Conservation (phyloP, 2,329 filamentous ascomycete species). For the Penicillium sp. region DNA sequence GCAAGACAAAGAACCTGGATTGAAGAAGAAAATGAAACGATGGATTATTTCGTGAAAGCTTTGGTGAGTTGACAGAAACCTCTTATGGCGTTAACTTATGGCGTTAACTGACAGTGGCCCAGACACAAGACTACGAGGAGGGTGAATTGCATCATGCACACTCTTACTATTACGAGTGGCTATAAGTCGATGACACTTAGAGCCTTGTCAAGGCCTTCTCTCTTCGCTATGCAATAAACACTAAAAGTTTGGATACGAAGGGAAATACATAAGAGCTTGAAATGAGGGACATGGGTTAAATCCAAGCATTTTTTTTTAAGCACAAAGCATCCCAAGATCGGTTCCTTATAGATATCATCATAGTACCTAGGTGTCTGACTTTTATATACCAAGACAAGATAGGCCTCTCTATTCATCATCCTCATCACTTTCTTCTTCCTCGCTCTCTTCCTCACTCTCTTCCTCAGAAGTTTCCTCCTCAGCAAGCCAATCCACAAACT, state of each 20-base stretch:
- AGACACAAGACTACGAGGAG: no score
- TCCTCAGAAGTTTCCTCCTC: slow-evolving; percentile 52
- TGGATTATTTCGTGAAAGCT: neutral
- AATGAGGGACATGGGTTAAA: neutral
- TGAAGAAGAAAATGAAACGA: slow-evolving; percentile 6
- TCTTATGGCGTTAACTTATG: no score
- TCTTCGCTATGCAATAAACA: no score
- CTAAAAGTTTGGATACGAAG: no score
- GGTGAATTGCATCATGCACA: no score
- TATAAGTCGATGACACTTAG: no score
- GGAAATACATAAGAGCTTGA: no score
- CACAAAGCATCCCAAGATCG: neutral
- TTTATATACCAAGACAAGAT: neutral
- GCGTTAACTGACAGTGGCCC: no score
- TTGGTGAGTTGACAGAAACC: no score
- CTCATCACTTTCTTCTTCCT: slow-evolving; percentile 55
- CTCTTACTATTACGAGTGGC: no score
- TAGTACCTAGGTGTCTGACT: neutral
- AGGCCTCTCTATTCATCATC: slow-evolving; percentile 34
- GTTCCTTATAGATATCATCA: neutral
- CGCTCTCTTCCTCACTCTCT: slow-evolving; percentile 60
- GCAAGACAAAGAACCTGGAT: neutral
- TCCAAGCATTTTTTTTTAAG: neutral
- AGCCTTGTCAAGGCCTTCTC: no score
- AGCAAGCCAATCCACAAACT: slow-evolving; percentile 78